phyloP scores from a whole-genome alignment of 805 yeast genomes.

The Cyberlindnera lachancei region DNA sequence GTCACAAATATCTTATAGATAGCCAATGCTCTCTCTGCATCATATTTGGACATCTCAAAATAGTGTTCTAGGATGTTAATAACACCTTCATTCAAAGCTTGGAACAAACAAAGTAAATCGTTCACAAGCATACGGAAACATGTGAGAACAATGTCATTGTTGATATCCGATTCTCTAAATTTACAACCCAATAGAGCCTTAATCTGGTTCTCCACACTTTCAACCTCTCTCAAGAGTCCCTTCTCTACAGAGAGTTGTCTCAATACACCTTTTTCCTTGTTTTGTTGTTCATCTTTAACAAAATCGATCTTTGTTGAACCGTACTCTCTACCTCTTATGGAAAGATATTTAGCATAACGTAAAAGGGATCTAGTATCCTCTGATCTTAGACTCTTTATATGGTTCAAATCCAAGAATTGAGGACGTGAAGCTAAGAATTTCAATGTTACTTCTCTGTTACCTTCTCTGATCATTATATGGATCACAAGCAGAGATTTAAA shows the following conservation, averaged over 20 bases:
- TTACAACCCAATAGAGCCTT: constrained; percentile 66
- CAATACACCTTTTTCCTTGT: constrained; percentile 26
- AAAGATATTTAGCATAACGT: constrained; percentile 67
- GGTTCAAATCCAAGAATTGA: constrained; percentile 42
- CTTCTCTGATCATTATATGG: constrained; percentile 91
- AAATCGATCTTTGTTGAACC: constrained; percentile 62
- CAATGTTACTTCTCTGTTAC: constrained; percentile 70
- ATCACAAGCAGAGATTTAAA: constrained; percentile 78
- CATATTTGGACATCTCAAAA: constrained; percentile 81
- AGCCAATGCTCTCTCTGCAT: constrained; percentile 80
- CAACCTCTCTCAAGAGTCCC: constrained; percentile 79
- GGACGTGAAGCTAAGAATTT: constrained; percentile 45
- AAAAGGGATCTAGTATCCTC: constrained; percentile 49
- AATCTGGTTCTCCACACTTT: constrained; percentile 78
- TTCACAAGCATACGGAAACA: constrained; percentile 86
- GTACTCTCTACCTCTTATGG: constrained; percentile 61
- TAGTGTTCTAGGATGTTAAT: constrained; percentile 89
- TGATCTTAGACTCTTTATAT: constrained; percentile 24
- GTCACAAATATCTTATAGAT: constrained; percentile 82
- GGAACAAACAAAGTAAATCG: constrained; percentile 80
- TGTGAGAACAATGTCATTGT: constrained; percentile 76
- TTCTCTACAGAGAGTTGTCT: constrained; percentile 60
- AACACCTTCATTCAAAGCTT: constrained; percentile 91
- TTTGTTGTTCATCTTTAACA: constrained; percentile 55
- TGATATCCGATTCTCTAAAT: constrained; percentile 72